Evolutionary conservation across 192 early-diverging fungal species (phyloP), one percentile per base, ranked within the genome.

Genomic region (Lunasporangiospora selenospora): DNA sequence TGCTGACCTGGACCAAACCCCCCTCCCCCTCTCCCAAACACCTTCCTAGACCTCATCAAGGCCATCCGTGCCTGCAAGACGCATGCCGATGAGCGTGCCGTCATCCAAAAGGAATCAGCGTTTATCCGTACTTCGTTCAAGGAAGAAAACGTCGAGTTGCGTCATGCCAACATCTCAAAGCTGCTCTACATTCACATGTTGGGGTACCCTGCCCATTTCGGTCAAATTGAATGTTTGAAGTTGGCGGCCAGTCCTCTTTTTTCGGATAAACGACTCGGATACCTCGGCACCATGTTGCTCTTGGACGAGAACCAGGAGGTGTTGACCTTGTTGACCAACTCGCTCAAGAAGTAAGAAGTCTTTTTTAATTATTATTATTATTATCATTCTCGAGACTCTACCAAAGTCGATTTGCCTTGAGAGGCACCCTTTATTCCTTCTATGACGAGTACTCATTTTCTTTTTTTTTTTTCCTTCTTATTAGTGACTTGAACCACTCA

Each of bases 151-250:
- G 86, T 84, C 48, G 96, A 95, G 38, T 85, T 90, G 23, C 87
- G 96, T 33, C 92, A 95, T 75, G 83, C 90, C 57, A 99, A 98
- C 80, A 90, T 99, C 36, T 92, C 94, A 27, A 99, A 99, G 78
- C 81, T 99, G 64, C 83, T 99, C 12, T 99, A 99, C 65, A 97
- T 99, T 56, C 94, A 97, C 67, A 92, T 99, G 93, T 87, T 99
- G 18, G 95, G 98, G 18, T 98, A 97, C 63, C 95, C 96, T 30
- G 98, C 96, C 26, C 98, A 98, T 75, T 99, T 98, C 79, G 98
- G 98, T 21, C 98, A 99, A 81, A 96, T 99, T 40, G 98, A 99
- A 75, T 99, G 98, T 71, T 79, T 99, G 32, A 99, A 99, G 79
- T 79, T 99, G 40, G 96, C 93, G 6, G 98, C 96, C 23, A 94